Conservation (phyloP, 371 early-diverging fungal species). For the Apophysomyces elegans region DNA sequence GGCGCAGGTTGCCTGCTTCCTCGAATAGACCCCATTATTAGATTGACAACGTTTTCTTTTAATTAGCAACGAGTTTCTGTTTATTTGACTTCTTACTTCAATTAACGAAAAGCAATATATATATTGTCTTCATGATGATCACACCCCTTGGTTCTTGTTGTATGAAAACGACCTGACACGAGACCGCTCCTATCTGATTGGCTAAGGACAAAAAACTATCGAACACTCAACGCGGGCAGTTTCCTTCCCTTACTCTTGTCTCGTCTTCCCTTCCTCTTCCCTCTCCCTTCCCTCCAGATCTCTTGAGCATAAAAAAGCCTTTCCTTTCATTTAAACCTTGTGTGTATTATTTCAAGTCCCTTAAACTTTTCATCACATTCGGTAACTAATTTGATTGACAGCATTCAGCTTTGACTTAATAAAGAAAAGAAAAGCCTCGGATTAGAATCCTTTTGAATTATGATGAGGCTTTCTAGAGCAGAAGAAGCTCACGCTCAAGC, state of each 20-base stretch:
- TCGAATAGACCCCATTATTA: slow-evolving; percentile 5
- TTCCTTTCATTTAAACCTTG: slow-evolving; percentile 3
- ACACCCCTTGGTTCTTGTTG: slow-evolving; percentile 1
- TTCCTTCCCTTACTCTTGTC: slow-evolving; percentile 12
- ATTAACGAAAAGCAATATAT: too few species aligned
- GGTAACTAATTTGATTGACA: slow-evolving; percentile 1
- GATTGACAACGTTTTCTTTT: background rate
- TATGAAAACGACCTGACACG: background rate
- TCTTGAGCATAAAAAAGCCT: background rate
- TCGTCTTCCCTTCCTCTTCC: slow-evolving; percentile 11
- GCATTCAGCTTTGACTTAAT: slow-evolving; percentile 1
- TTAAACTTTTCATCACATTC: background rate
- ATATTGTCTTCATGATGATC: background rate
- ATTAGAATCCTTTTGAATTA: slow-evolving; percentile 12
- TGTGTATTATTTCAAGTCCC: background rate
- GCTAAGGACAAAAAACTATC: background rate
- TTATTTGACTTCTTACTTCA: too few species aligned
- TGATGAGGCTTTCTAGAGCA: slow-evolving; percentile 27
- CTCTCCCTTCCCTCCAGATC: background rate
- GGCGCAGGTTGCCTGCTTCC: slow-evolving; percentile 8
- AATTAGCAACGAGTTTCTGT: too few species aligned
- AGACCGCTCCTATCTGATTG: slow-evolving; percentile 4
- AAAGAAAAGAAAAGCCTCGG: slow-evolving; percentile 12
- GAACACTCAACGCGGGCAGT: slow-evolving; percentile 2
- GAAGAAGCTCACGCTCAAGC: slow-evolving; percentile 36